Evolutionary conservation across 1,284 basidiomycete genomes (phyloP), one percentile per base, ranked within the genome.

Genomic region (Cryptococcus floricola): DNA sequence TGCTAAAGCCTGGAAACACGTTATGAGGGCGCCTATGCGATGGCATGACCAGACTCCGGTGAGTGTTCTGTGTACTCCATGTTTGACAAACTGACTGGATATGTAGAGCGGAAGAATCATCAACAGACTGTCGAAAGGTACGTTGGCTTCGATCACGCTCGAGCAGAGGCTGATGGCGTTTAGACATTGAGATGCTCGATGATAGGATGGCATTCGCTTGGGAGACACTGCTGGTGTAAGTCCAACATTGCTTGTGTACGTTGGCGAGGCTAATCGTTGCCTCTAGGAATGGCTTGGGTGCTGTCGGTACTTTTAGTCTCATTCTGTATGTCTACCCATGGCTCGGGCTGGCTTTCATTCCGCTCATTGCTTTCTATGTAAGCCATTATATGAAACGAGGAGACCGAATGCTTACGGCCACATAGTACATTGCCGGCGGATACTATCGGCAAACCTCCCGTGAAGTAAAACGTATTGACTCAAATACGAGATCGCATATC

Each of bases 41-140:
- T 71, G 66, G 59, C 67, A 66, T 44, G 68, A 68, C 47, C 52
- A 54, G 37, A 70, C 67, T 10, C 67, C 70, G 4, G 58, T 62
- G 25, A 47, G 55, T 54, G 7, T 41, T 23, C 46, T n/a, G 28
- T 48, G 8, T 58, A 60, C 70, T 31, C 54, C 56, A 51, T 42
- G n/a, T 14, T 57, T 34, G 37, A 25, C 25, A 42, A 18, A 5
- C 39, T 48, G 28, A 38, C 23, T 10, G 25, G 8, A 4, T 9
- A 10, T 28, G 16, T 34, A 59, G 60, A 63, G 58, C 82, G 84
- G 85, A 8, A 77, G 85, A 37, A 84, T 88, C 56, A 75, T 85
- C 54, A 85, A 83, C 4, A 76, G 85, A 7, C 68, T 87, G 14
- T 85, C 84, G 0, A 87, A 66, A 50, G 59, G 59, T 61, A 13